Conservation (phyloP, 305 asterid species). For the Solanum aculeatissimum region DNA sequence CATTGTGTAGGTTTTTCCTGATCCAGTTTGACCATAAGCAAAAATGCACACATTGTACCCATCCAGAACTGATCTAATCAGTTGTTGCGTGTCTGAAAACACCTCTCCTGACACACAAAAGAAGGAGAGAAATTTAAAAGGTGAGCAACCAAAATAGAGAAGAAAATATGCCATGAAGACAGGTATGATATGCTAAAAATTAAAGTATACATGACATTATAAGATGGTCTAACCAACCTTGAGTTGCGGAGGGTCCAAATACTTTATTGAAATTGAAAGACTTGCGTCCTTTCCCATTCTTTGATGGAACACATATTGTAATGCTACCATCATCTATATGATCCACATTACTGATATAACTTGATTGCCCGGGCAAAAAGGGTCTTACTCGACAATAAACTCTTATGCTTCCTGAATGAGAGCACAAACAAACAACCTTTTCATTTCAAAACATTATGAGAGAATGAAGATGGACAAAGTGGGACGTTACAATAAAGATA, state of each 20-base stretch:
- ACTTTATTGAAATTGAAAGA: constrained; percentile 89
- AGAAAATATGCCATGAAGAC: neutral
- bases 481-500: constrained; percentile 9
- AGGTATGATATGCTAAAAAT: neutral
- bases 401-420: constrained; percentile 75
- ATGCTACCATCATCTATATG: constrained; percentile 81
- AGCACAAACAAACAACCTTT: constrained; percentile 1
- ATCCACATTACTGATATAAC: constrained; percentile 51
- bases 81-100: constrained; percentile 77
- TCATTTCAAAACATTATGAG: neutral
- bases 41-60: constrained; percentile 95
- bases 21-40: constrained; percentile 98
- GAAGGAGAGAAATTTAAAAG: constrained; percentile 3
- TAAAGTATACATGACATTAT: neutral
- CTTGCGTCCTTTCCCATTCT: constrained; percentile 67
- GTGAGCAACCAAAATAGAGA: neutral
- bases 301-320: constrained; percentile 48
- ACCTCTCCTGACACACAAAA: constrained; percentile 54
- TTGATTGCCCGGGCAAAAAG: constrained; percentile 52
- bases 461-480: neutral
- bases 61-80: constrained; percentile 93
- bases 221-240: constrained; percentile 43
- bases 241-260: constrained; percentile 83
- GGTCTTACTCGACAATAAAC: constrained; percentile 97
- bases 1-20: constrained; percentile 96